Evolutionary conservation across 495 filamentous ascomycete genomes (phyloP).

Genomic region (Hypoxylon lienhwacheense): DNA sequence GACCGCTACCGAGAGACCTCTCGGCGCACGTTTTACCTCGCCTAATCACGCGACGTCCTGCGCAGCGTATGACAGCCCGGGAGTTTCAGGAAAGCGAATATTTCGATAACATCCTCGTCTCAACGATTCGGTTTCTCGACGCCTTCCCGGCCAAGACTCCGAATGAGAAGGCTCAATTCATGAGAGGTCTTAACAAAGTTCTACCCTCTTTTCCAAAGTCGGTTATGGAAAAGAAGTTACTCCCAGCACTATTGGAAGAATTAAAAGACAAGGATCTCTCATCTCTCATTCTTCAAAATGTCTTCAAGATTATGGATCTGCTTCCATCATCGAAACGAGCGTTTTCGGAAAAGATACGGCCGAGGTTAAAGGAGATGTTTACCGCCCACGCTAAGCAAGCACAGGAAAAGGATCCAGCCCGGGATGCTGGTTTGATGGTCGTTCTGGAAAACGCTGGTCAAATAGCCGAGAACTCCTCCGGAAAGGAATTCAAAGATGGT

Average conservation of each 20-base stretch:
- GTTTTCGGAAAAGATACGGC: conserved; percentile 81
- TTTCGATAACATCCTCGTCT: conserved; percentile 95
- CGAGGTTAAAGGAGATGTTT: conserved; percentile 82
- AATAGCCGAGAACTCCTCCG: conserved; percentile 77
- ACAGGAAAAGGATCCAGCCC: conserved; percentile 75
- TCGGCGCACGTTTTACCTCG: conserved; percentile 71
- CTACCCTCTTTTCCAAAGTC: conserved; percentile 87
- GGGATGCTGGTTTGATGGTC: conserved; percentile 88
- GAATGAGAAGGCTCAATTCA: conserved; percentile 86
- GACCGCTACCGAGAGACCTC: conserved; percentile 78
- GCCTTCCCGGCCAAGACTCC: conserved; percentile 86
- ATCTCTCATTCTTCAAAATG: conserved; percentile 80
- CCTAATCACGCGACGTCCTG: conserved; percentile 82
- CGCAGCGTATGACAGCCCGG: conserved; percentile 80
- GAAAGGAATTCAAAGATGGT: conserved; percentile 94
- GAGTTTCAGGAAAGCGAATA: conserved; percentile 94
- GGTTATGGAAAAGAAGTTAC: conserved; percentile 90
- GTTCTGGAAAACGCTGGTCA: conserved; percentile 77
- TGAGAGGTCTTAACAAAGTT: conserved; percentile 84
- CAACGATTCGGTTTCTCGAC: conserved; percentile 93
- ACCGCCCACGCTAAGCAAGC: conserved; percentile 54
- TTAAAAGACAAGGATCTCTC: conserved; percentile 86
- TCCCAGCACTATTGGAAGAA: conserved; percentile 87
- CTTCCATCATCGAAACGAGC: conserved; percentile 74
- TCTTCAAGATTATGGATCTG: conserved; percentile 80